Conservation (phyloP, 208 protist genomes). For the Leishmania amazonensis region DNA sequence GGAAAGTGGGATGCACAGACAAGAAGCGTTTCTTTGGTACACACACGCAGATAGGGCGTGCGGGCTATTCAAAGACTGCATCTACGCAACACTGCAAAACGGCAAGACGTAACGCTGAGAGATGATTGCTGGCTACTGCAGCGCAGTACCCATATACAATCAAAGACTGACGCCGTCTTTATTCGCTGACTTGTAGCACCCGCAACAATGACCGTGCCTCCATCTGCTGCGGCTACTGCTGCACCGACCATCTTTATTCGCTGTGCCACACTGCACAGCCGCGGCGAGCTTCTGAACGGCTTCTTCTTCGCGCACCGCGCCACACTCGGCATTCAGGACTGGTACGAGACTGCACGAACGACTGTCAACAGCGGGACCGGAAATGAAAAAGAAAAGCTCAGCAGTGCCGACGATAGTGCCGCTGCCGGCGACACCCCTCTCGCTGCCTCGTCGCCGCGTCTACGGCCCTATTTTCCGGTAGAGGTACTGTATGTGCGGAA, state of each 20-base stretch:
- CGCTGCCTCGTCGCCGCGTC: slow-evolving; percentile 3
- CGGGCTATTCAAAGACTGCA: neutral
- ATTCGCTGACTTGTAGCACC: neutral
- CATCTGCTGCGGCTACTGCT: neutral
- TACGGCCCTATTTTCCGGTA: slow-evolving; percentile 59
- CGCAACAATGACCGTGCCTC: slow-evolving; percentile 5
- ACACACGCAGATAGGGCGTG: neutral
- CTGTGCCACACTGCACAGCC: slow-evolving; percentile 51
- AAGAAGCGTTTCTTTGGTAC: neutral
- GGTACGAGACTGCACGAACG: slow-evolving; percentile 27
- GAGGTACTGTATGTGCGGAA: slow-evolving; percentile 69
- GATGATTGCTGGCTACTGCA: neutral
- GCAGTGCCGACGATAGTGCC: neutral
- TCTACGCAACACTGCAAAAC: neutral
- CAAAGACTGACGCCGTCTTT: neutral
- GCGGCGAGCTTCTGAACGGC: slow-evolving; percentile 75
- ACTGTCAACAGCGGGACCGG: neutral
- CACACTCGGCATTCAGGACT: slow-evolving; percentile 43
- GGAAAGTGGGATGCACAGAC: neutral
- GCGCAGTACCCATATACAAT: neutral
- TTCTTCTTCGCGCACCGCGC: slow-evolving; percentile 61
- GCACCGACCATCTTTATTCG: slow-evolving; percentile 68
- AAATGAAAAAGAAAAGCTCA: neutral
- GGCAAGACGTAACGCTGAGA: neutral
- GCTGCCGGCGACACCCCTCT: neutral